Evolutionary conservation across 352 stramenopile species (phyloP).

Genomic region (Phytophthora sojae): DNA sequence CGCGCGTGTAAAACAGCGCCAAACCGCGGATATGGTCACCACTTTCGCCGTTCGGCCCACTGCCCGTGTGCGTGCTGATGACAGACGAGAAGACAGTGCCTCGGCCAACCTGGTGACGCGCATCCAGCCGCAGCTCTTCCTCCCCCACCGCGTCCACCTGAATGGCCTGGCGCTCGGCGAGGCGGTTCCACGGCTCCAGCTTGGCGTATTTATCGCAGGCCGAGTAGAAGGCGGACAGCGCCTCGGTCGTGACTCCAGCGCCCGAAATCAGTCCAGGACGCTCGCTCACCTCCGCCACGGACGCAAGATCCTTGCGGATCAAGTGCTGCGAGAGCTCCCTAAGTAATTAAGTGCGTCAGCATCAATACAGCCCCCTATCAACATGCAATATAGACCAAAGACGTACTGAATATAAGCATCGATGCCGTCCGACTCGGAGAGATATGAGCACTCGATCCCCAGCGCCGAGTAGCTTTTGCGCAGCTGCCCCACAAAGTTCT

Average conservation of each 20-base stretch:
- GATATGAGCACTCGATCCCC: slow-evolving; percentile 85
- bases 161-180: slow-evolving; percentile 81
- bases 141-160: slow-evolving; percentile 73
- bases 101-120: slow-evolving; percentile 58
- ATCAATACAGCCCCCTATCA: neutral
- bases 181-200: slow-evolving; percentile 71
- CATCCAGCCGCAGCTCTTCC: slow-evolving; percentile 73
- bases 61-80: slow-evolving; percentile 61
- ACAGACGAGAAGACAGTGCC: slow-evolving; percentile 81
- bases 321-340: slow-evolving; percentile 85
- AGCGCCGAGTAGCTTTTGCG: slow-evolving; percentile 79
- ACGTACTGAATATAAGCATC: slow-evolving; percentile 84
- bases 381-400: neutral
- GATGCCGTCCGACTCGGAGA: slow-evolving; percentile 88
- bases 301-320: slow-evolving; percentile 84
- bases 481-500: slow-evolving; percentile 75
- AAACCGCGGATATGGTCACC: slow-evolving; percentile 76
- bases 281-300: slow-evolving; percentile 79
- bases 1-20: slow-evolving; percentile 81
- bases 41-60: slow-evolving; percentile 30
- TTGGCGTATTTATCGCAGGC: slow-evolving; percentile 70
- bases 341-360: neutral
- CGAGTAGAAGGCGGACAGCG: slow-evolving; percentile 68
- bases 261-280: slow-evolving; percentile 68
- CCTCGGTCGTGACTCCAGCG: slow-evolving; percentile 59